These are phyloP conservation scores for Apiospora phragmitis DNA, from an alignment of 2,329 filamentous ascomycete species.

Conservation along the genomic window DNA sequence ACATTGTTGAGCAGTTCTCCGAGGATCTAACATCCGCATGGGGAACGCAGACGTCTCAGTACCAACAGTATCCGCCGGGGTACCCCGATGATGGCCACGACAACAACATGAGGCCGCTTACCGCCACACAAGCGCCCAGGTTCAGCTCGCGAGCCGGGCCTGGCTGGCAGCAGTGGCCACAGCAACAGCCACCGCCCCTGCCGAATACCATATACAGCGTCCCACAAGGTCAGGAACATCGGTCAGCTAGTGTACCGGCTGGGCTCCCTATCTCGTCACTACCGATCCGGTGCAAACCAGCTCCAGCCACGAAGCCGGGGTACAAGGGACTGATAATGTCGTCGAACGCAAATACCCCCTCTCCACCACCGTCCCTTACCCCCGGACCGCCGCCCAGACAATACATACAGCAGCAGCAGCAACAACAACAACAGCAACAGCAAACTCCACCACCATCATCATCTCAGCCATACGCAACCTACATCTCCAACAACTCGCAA, in stretches of 20 bases:
- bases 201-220: background rate
- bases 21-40: background rate
- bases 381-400: background rate
- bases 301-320: background rate
- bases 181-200: background rate
- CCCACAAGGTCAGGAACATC: background rate
- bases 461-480: background rate
- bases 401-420: background rate
- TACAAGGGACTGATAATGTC: background rate
- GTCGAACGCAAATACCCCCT: background rate
- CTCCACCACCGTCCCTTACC: background rate
- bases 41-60: background rate
- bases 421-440: background rate
- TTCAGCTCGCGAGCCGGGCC: background rate
- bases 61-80: background rate
- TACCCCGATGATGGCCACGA: accelerated
- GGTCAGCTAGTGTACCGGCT: background rate
- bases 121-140: background rate
- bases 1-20: background rate
- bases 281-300: background rate
- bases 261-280: background rate
- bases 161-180: background rate
- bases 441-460: background rate
- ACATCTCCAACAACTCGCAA: background rate
- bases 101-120: background rate